phyloP scores from a whole-genome alignment of 208 protist genomes.

The Acanthamoeba castellanii region DNA sequence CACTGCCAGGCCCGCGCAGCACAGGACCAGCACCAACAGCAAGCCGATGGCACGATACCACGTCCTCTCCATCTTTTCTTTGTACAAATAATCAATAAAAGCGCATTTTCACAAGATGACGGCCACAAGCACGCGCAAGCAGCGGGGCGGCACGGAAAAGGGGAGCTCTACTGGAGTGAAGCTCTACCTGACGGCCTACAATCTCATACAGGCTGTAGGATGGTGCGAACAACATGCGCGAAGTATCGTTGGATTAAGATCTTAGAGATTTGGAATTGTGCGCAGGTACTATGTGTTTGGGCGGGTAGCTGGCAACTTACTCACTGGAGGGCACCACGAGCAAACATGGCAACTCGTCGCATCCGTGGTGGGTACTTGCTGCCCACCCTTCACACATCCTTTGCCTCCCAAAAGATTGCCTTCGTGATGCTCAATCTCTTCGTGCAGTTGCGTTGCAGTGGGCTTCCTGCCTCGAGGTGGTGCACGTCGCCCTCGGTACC shows the following conservation, averaged over 20 bases:
- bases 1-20: not conserved
- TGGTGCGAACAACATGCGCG: not conserved
- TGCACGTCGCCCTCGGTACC: not conserved
- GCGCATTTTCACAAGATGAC: not conserved
- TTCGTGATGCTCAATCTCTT: not conserved
- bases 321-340: not conserved
- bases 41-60: not conserved
- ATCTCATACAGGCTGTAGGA: not conserved
- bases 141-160: not conserved
- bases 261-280: not conserved
- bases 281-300: constrained; percentile 35
- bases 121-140: not conserved
- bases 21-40: not conserved
- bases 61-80: too few species aligned
- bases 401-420: not conserved
- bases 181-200: constrained; percentile 50
- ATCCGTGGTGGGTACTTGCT: not conserved
- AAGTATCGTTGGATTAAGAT: not conserved
- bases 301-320: not conserved
- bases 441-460: not conserved
- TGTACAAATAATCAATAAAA: too few species aligned
- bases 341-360: not conserved
- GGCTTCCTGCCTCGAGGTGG: constrained; percentile 19
- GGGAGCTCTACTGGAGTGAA: not conserved
- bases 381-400: not conserved